Evolutionary conservation across 1,139 yeast genomes (phyloP), one percentile per base, ranked within the genome.

Genomic region (Taphrina pruni): DNA sequence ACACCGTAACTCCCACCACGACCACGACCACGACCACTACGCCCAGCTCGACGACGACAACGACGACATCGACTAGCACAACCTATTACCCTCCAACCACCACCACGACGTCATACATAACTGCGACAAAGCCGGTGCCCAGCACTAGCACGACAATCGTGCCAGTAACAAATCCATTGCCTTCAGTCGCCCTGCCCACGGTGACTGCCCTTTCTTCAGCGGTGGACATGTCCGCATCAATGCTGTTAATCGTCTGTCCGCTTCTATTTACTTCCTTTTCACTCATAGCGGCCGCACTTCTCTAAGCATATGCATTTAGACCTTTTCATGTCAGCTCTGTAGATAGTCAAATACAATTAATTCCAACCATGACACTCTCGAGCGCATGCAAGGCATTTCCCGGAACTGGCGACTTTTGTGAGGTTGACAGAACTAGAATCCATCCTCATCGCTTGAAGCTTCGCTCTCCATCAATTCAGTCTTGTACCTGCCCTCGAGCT

Each of bases 361-460:
- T 17, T 7, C n/a, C 48, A 45, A 17, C 20, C 12, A 12, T n/a
- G n/a, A 45, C 14, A 39, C 2, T 45, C 20, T 26, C 17, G 17
- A 17, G 17, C 17, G 17, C 17, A 17, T 17, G 17, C 17, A 17
- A 17, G 17, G 17, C 17, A 17, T 17, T 17, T 17, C 17, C 17
- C 17, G 17, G 17, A 17, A 17, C 17, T 17, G 17, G 17, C 17
- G 17, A 17, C 17, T 17, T 17, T 17, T 17, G 17, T 17, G 17
- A 17, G 17, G 17, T 17, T 17, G 38, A 21, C 36, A 20, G 7
- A 17, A 17, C 46, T 41, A 55, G 38, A 64, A 54, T n/a, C 60
- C 67, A 38, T 64, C 61, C 9, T 55, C 67, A 17, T 56, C 60
- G 38, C 67, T 64, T 17, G 52, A 39, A 8, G 39, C 61, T n/a